phyloP scores from a whole-genome alignment of 805 yeast species.

The Komagataella pseudopastoris region DNA sequence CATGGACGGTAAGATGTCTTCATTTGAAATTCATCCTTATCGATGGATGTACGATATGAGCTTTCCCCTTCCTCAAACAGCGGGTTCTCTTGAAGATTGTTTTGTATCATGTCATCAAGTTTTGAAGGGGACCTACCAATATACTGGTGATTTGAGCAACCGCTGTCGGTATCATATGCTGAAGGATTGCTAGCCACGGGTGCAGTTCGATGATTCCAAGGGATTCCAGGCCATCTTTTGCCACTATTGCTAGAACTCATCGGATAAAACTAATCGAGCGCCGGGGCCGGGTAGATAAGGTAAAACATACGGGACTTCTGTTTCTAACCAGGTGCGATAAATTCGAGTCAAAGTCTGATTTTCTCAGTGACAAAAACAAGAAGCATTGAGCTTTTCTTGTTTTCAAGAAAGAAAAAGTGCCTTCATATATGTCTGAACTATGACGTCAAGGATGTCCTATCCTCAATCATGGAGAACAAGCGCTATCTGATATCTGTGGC shows the following conservation, averaged over 20 bases:
- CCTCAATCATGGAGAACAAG: too few relatives aligned
- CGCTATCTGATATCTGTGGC: too few relatives aligned
- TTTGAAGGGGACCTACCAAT: background rate
- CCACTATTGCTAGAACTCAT: background rate
- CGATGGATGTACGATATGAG: background rate
- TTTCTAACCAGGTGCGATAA: background rate
- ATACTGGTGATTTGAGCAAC: background rate
- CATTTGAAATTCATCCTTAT: background rate
- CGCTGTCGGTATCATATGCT: background rate
- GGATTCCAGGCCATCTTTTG: background rate
- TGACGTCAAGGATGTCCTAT: too few relatives aligned
- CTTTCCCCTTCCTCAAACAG: background rate
- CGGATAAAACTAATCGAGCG: background rate
- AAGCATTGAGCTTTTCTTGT: background rate
- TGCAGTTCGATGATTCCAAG: background rate
- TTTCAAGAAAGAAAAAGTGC: background rate
- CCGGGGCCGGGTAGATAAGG: background rate
- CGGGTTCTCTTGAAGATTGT: background rate
- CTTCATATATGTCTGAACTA: too few relatives aligned
- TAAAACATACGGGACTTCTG: too few relatives aligned
- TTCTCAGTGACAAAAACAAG: too few relatives aligned
- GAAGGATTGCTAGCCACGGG: background rate
- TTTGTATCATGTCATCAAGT: background rate
- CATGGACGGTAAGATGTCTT: background rate
- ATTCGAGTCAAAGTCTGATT: background rate